Evolutionary conservation across 148 eudicot genomes (phyloP), one percentile per base, ranked within the genome.

Genomic region (Mesembryanthemum crystallinum): DNA sequence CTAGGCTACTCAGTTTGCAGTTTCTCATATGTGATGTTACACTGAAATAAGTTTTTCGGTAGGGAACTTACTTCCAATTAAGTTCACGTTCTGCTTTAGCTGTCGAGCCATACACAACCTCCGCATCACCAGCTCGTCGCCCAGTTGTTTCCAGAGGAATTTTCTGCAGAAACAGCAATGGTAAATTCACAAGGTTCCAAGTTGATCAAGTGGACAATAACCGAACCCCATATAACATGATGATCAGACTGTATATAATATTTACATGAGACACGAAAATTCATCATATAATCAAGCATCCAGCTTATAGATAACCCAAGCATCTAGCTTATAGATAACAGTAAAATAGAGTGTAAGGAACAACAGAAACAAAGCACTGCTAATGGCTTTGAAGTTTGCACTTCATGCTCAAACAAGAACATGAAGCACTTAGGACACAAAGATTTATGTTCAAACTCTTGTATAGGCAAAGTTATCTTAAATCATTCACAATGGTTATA

Each of bases 111-210:
- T 88, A 95, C 55, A 95, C 98, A 66, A 86, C 32, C 85, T 95
- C 99, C 29, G 93, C 91, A 89, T 90, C 97, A 76, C 97, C 96
- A 86, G 99, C 90, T 60, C 99, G 90, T 65, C 98, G 84, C 15
- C 43, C 98, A 80, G 97, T 77, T 79, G 72, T 86, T 54, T 76
- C 84, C 79, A 95, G 71, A 47, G 98, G 99, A 71, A 95, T 90
- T 87, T 95, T 84, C 99, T 95, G 84, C 65, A 73, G 30, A 23
- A 68, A 59, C 17, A 49, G 3, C 4, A 52, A 18, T 7, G 29
- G 30, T 66, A 51, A 47, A 42, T 61, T 74, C 54, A 71, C 58
- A 45, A 52, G 0, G n/a, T 37, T 69, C 10, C 14, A 28, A 21
- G 8, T 21, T 30, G 62, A 55, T 59, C n/a, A 66, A 45, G 10